Base-by-base conservation (phyloP, 2,329 filamentous ascomycete species). In the Colletotrichum sp. region DNA sequence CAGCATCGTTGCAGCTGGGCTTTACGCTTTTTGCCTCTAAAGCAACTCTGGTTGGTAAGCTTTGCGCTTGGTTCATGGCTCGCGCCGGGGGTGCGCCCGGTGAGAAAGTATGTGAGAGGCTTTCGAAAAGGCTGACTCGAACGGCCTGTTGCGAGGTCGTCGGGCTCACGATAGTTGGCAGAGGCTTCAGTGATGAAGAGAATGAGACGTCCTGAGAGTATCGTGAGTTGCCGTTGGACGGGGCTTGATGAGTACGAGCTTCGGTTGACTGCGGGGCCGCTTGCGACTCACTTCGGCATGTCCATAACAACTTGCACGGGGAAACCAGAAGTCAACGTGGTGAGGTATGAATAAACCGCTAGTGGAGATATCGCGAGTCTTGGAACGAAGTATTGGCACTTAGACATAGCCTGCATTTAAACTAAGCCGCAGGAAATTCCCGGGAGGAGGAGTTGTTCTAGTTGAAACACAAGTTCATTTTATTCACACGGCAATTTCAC, bases 1-100 rank as follows among this genome's bases (percentile, higher is more conserved):
- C 72, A 48, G 52, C 63, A 39, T 25, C 63, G 63, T 72, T 75
- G 72, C 72, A 68, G n/a, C 61, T 27, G 32, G 55, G 66, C 30
- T 16, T 72, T 68, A 72, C 15, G 28, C 22, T 68, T 72, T 72
- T 25, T 48, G 22, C 69, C 60, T 36, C 22, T 55, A n/a, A 19
- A 25, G 27, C 25, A 30, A 39, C 34, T 22, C 44, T n/a, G n/a
- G 34, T n/a, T 66, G n/a, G 25, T 44, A 52, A 61, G 28, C 25
- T 72, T 71, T 67, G 36, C 36, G 48, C 60, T 71, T 52, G 25
- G 61, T 30, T 72, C 68, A 27, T 15, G 16, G 52, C 32, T 72
- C n/a, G 60, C 59, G 59, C 59, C 19, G 59, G 28, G 22, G 22
- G 55, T 52, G 25, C 55, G 27, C 22, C 60, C 12, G 25, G 48